Evolutionary conservation across 2,329 filamentous ascomycete species (phyloP).

Genomic region (Berkeleyomyces rouxiae): DNA sequence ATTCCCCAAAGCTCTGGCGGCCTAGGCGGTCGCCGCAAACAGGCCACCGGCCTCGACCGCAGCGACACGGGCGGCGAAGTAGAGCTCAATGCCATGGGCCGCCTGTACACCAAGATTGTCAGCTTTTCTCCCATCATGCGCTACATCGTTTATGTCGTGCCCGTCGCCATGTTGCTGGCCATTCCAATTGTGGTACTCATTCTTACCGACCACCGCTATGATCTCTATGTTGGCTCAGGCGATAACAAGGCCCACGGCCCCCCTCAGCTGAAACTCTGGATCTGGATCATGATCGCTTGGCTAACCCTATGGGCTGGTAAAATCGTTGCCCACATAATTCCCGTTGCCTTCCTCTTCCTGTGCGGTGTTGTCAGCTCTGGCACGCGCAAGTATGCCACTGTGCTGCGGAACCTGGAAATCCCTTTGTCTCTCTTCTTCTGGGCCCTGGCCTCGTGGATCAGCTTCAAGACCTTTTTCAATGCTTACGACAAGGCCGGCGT

Average conservation of each 20-base stretch:
- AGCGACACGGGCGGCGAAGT: constrained; percentile 31
- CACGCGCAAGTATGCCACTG: constrained; percentile 52
- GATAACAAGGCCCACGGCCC: constrained; percentile 24
- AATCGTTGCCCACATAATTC: constrained; percentile 42
- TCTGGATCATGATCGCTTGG: constrained; percentile 56
- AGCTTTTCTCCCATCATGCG: constrained; percentile 46
- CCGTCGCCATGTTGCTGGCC: constrained; percentile 43
- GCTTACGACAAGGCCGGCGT: constrained; percentile 21
- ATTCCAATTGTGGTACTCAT: constrained; percentile 42
- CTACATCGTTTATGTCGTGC: constrained; percentile 52
- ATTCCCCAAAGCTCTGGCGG: constrained; percentile 19
- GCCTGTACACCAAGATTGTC: constrained; percentile 47
- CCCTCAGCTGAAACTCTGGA: constrained; percentile 43
- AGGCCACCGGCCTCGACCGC: constrained; percentile 24
- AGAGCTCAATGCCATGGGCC: constrained; percentile 47
- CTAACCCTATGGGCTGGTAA: constrained; percentile 51
- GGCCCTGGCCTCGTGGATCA: constrained; percentile 44
- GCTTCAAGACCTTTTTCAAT: constrained; percentile 40
- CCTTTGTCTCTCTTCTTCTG: constrained; percentile 53
- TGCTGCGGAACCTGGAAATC: constrained; percentile 47
- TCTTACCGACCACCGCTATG: constrained; percentile 25
- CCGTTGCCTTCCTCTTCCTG: constrained; percentile 49
- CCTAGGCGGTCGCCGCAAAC: constrained; percentile 31
- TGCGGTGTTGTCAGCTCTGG: constrained; percentile 53
- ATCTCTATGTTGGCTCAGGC: constrained; percentile 23